phyloP scores from a whole-genome alignment of 2,329 filamentous ascomycete genomes.

The Fusarium redolens region DNA sequence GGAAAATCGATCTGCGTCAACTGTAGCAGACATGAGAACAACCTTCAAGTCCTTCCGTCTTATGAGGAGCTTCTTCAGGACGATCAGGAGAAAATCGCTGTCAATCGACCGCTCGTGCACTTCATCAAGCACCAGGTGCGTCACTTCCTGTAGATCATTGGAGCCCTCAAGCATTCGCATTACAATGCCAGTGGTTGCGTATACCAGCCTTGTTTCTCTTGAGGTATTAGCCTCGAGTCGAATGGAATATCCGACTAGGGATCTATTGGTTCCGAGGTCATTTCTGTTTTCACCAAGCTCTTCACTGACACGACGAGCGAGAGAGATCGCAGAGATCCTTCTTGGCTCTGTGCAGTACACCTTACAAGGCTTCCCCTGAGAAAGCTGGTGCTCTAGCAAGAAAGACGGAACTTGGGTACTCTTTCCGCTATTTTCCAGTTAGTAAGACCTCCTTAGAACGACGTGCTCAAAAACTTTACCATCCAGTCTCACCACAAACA shows the following conservation, averaged over 20 bases:
- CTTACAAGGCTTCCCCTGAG: conserved; percentile 83
- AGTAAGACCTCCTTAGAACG: conserved; percentile 24
- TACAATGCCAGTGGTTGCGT: conserved; percentile 92
- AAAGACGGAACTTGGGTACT: conserved; percentile 98
- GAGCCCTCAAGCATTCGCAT: conserved; percentile 96
- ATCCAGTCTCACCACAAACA: conserved; percentile 95
- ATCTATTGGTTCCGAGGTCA: conserved; percentile 84
- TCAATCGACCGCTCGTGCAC: conserved; percentile 97
- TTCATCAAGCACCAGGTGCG: conserved; percentile 95
- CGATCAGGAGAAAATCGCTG: conserved; percentile 94
- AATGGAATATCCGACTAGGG: conserved; percentile 94
- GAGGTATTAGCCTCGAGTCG: conserved; percentile 89
- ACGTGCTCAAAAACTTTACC: conserved; percentile 55
- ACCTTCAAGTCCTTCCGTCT: conserved; percentile 88
- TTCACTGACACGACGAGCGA: conserved; percentile 92
- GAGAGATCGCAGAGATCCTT: conserved; percentile 93
- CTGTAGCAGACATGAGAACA: conserved; percentile 96
- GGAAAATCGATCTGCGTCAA: conserved; percentile 92
- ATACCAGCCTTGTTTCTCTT: conserved; percentile 85
- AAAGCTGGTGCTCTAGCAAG: conserved; percentile 88
- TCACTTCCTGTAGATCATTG: conserved; percentile 87
- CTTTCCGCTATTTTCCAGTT: conserved; percentile 72
- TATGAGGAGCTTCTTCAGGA: conserved; percentile 83
- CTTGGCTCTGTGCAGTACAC: conserved; percentile 96
- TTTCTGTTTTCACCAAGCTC: conserved; percentile 87